Base-by-base conservation (phyloP, 345 rosid species). In the Carallia pectinifolia region DNA sequence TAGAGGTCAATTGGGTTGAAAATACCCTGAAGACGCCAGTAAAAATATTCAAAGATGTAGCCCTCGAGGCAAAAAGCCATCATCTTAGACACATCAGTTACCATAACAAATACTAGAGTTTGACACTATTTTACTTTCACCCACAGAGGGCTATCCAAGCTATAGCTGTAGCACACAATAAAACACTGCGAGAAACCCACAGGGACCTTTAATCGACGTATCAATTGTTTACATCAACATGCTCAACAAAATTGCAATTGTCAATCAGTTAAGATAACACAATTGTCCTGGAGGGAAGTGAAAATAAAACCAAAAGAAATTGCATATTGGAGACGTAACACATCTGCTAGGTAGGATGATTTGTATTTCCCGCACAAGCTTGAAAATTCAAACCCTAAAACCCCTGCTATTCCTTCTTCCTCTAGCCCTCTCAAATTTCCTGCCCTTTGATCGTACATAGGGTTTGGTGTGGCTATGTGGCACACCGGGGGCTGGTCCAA, bases 351-450 rank as follows among this genome's bases (percentile, higher is more conserved):
- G 31, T 10, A 9, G 4, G 33, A 27, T 27, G 33, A 56, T 56
- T 30, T 56, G 12, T 56, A 9, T 27, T 30, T 56, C 60, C 31
- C 16, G 0, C 15, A 56, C 33, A 56, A 27, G 60, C 16, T 56
- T 23, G 15, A 56, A 30, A 56, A 56, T 16, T 56, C 60, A 56
- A 27, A 56, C 34, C 31, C 31, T 56, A 30, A 56, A 56, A 2
- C 60, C 60, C 36, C 38, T 31, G 64, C 40, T 60, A 18, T 60
- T 60, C 38, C 64, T 60, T 60, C 39, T 60, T 16, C 64, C 64
- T 15, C 64, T 60, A 60, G 40, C 64, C 44, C 40, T 60, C 64
- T 60, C 64, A 60, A 30, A 60, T 60, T 60, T 60, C 64, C 64
- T 60, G 33, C 64, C 64, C 64, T 60, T 60, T 33, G 64, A 60